A percentile compares a stretch with the other conserved stretches of the same genome.
These are phyloP conservation scores for Rhodotorula sphaerocarpa DNA, from an alignment of 768 basidiomycete species.

Conservation along the genomic window DNA sequence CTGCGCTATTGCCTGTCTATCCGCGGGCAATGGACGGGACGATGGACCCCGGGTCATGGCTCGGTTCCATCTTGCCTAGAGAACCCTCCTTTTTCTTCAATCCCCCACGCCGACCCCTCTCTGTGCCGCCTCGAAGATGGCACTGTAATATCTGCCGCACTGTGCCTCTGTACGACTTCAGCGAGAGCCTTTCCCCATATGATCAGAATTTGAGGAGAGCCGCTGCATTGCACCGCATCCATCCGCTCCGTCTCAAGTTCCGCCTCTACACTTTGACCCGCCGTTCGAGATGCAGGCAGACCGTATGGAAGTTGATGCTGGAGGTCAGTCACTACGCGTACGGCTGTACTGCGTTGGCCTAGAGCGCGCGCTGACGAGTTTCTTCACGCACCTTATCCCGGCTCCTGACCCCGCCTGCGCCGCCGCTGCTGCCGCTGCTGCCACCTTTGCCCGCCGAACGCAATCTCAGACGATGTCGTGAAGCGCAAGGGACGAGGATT, in stretches of 20 bases:
- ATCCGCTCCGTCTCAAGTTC: background rate
- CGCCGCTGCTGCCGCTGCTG: background rate
- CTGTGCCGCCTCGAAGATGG: background rate
- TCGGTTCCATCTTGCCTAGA: too few species aligned
- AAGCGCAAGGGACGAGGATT: conserved; percentile 29
- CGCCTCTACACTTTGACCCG: background rate
- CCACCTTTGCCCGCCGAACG: too few species aligned
- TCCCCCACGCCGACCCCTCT: too few species aligned
- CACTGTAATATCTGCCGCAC: background rate
- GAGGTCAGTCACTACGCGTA: background rate
- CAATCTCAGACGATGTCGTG: background rate
- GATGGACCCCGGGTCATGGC: too few species aligned
- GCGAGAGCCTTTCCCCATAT: background rate
- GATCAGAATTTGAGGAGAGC: background rate
- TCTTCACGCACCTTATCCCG: background rate
- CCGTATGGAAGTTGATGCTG: conserved; percentile 22
- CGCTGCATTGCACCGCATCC: too few species aligned
- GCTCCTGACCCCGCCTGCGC: too few species aligned
- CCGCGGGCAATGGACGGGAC: too few species aligned
- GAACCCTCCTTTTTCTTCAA: too few species aligned
- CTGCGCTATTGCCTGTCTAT: too few species aligned
- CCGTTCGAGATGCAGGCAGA: conserved; percentile 15
- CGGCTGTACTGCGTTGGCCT: background rate
- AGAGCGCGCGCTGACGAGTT: background rate
- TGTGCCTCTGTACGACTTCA: background rate